Percentiles rank a stretch among this genome's conserved stretches.
These are phyloP conservation scores for Drechslera avenae DNA, from an alignment of 2,329 filamentous ascomycete species.

Conservation along the genomic window DNA sequence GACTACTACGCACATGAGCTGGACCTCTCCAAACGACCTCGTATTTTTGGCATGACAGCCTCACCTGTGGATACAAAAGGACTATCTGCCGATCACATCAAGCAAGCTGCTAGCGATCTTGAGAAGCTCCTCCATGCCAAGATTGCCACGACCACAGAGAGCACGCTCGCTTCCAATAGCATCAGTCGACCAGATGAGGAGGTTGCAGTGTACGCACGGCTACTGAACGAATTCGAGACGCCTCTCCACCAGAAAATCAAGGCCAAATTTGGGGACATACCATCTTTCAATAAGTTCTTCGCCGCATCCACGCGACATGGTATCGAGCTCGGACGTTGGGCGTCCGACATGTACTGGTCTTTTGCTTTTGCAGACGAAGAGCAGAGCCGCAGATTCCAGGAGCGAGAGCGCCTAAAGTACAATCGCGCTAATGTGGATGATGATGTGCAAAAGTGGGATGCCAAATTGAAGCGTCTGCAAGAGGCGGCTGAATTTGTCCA, in stretches of 20 bases:
- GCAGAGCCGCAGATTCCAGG: slow-evolving; percentile 65
- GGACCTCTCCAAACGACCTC: slow-evolving; percentile 62
- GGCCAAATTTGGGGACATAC: slow-evolving; percentile 57
- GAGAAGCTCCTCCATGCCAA: slow-evolving; percentile 78
- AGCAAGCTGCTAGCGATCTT: slow-evolving; percentile 70
- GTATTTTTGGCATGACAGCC: slow-evolving; percentile 94
- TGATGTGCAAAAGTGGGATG: slow-evolving; percentile 54
- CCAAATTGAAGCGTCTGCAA: slow-evolving; percentile 61
- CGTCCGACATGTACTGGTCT: slow-evolving; percentile 80
- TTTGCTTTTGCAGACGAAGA: slow-evolving; percentile 66
- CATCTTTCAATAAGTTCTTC: slow-evolving; percentile 63
- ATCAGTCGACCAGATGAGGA: slow-evolving; percentile 66
- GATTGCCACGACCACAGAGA: slow-evolving; percentile 77
- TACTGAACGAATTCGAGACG: slow-evolving; percentile 64
- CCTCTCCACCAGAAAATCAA: slow-evolving; percentile 65
- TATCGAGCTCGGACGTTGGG: slow-evolving; percentile 78
- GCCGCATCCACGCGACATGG: slow-evolving; percentile 64
- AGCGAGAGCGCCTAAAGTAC: slow-evolving; percentile 55
- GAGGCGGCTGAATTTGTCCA: slow-evolving; percentile 63
- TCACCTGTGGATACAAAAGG: slow-evolving; percentile 84
- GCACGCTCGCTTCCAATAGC: slow-evolving; percentile 62
- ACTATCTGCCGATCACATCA: slow-evolving; percentile 62
- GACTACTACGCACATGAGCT: slow-evolving; percentile 72
- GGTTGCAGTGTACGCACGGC: slow-evolving; percentile 60
- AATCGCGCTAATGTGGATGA: slow-evolving; percentile 32